Evolutionary conservation across 73 alveolate species (phyloP).

Genomic region (Stentor coeruleus): DNA sequence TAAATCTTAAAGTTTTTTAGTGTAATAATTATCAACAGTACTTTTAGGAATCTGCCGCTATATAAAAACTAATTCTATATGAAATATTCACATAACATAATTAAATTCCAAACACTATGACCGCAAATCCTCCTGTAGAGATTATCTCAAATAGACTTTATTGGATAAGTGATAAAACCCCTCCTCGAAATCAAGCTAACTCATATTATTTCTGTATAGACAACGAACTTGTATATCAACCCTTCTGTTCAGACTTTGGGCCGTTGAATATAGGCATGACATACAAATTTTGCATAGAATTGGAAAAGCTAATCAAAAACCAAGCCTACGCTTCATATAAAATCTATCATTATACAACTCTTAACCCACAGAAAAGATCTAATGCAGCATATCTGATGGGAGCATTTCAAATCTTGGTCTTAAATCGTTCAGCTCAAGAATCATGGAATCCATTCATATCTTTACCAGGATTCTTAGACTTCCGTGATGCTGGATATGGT

Average conservation of each 20-base stretch:
- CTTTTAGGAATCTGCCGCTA: too few species aligned
- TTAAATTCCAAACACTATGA: too few species aligned
- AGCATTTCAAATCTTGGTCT: conserved; percentile 46
- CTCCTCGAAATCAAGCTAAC: conserved; percentile 71
- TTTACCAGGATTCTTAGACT: conserved; percentile 33
- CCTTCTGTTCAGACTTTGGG: conserved; percentile 53
- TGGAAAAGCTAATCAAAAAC: conserved; percentile 39
- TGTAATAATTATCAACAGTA: too few species aligned
- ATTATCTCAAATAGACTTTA: conserved; percentile 56
- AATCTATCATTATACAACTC: conserved; percentile 50
- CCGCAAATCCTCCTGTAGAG: too few species aligned
- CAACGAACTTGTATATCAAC: conserved; percentile 25
- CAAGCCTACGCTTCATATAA: conserved; percentile 27
- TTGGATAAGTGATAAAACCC: conserved; percentile 76
- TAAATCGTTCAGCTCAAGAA: conserved; percentile 41
- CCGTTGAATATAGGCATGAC: conserved; percentile 51
- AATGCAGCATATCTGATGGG: conserved; percentile 65
- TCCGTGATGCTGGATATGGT: conserved; percentile 54
- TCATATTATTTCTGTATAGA: conserved; percentile 91
- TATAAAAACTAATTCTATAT: too few species aligned
- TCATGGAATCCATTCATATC: conserved; percentile 31
- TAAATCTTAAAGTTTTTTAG: too few species aligned
- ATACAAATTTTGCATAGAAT: conserved; percentile 43
- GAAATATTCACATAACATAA: too few species aligned
- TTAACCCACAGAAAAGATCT: conserved; percentile 38